Evolutionary conservation across 306 rosid species (phyloP), one percentile per base, ranked within the genome.

Genomic region (Trifolium fragiferum): DNA sequence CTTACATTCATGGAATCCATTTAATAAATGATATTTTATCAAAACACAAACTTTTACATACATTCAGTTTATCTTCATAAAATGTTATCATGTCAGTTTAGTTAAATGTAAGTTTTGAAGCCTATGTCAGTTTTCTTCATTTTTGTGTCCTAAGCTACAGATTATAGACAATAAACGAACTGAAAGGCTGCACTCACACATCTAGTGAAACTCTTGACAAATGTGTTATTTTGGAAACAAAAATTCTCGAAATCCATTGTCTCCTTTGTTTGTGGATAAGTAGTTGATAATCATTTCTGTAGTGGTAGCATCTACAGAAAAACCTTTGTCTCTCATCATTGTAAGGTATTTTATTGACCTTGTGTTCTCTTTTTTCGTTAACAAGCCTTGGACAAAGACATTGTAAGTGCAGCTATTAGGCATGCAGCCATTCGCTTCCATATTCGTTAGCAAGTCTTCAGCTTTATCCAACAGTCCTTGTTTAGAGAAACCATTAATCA

Each of bases 401-500:
- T 83, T 83, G 74, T 83, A 83, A 64, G 78, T 75, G 61, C 78
- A 70, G 60, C 65, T 38, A 58, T 70, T n/a, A 27, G 86, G 78
- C 23, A 1, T 32, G 64, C 78, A 74, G 19, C 71, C 83, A 55
- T 63, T 72, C 35, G 12, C 70, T 79, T 79, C 86, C 84, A 83
- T 79, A 13, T 50, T 75, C 33, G 6, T 72, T 27, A 79, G 49
- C 15, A 83, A 37, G 32, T 49, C 83, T 78, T 79, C 78, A 41
- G 83, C 83, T 75, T 83, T 76, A 76, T 76, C 79, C 40, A 75
- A 49, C 9, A 76, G 18, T 50, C 79, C 84, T 53, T 76, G 81
- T 79, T 60, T 83, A 61, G 82, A 79, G 21, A 83, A 37, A 51
- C 86, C 86, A 33, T 59, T 79, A 61, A 83, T 76, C 86, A 83